A percentile compares a stretch with the other conserved stretches of the same genome.
Evolutionary conservation across 768 basidiomycete species (phyloP).

Genomic region (Rhodotorula toruloides): DNA sequence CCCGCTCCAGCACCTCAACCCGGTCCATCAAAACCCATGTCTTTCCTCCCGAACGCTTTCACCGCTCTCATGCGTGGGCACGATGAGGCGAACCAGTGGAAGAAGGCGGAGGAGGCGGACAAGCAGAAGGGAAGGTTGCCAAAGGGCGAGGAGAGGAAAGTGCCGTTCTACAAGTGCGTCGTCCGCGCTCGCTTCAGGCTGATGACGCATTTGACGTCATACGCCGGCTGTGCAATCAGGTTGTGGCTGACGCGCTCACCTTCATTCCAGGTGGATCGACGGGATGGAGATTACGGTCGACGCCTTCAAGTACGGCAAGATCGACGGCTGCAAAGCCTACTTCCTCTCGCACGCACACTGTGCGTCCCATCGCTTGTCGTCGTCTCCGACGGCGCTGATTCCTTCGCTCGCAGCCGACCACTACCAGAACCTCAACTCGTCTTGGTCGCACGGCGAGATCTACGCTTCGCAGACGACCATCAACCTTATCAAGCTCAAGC

Average conservation of each 20-base stretch:
- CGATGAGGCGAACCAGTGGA: conserved; percentile 78
- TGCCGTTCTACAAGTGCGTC: conserved; percentile 82
- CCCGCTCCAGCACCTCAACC: neutral
- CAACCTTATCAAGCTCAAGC: conserved; percentile 84
- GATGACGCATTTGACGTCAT: neutral
- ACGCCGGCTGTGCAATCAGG: neutral
- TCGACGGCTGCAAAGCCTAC: conserved; percentile 69
- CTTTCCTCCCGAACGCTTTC: conserved; percentile 54
- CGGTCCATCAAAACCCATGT: no score
- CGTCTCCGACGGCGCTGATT: no score
- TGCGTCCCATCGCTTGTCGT: conserved; percentile 48
- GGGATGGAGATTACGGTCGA: conserved; percentile 99
- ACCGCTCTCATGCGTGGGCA: conserved; percentile 82
- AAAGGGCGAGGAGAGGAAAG: conserved; percentile 39
- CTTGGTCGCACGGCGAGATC: conserved; percentile 85
- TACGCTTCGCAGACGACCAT: conserved; percentile 90
- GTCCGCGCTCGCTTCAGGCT: neutral
- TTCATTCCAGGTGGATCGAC: conserved; percentile 52
- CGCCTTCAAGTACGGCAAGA: conserved; percentile 87
- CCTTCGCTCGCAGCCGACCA: conserved; percentile 12
- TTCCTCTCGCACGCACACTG: conserved; percentile 82
- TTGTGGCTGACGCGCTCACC: neutral
- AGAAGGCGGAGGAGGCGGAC: conserved; percentile 62
- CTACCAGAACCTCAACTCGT: conserved; percentile 67
- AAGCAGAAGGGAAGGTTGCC: conserved; percentile 48